Conservation (phyloP, 2,329 filamentous ascomycete genomes). For the Microdochium paspali region DNA sequence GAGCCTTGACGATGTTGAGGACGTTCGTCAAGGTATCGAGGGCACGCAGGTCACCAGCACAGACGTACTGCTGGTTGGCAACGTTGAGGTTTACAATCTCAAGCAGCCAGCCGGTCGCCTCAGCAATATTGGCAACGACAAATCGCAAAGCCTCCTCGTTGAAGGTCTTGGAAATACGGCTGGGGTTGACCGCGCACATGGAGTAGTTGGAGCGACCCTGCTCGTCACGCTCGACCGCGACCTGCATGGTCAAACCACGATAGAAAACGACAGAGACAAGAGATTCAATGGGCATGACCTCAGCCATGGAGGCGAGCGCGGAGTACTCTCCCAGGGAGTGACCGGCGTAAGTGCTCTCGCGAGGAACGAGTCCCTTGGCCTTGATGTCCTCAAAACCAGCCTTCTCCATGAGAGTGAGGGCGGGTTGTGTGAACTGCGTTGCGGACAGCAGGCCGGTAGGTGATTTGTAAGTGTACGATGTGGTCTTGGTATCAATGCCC, state of each 20-base stretch:
- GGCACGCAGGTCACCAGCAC: constrained; percentile 59
- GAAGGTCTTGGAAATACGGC: constrained; percentile 96
- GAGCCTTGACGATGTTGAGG: constrained; percentile 89
- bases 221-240: constrained; percentile 93
- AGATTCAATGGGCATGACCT: constrained; percentile 99
- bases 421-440: constrained; percentile 97
- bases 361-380: constrained; percentile 87
- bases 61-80: constrained; percentile 68
- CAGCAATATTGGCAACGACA: constrained; percentile 89
- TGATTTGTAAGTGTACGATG: constrained; percentile 94
- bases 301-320: constrained; percentile 86
- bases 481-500: constrained; percentile 85
- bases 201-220: constrained; percentile 93
- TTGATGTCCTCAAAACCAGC: constrained; percentile 99
- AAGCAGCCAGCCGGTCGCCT: constrained; percentile 88
- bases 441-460: constrained; percentile 91
- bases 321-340: constrained; percentile 99
- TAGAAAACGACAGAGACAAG: constrained; percentile 99
- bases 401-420: constrained; percentile 98
- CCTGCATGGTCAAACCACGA: constrained; percentile 97
- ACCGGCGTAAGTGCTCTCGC: constrained; percentile 94
- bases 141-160: constrained; percentile 96
- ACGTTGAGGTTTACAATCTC: constrained; percentile 98
- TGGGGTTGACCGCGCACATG: constrained; percentile 98
- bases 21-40: constrained; percentile 70